Percentiles rank a stretch among this genome's conserved stretches.
Evolutionary conservation across 2,329 filamentous ascomycete species (phyloP).

Genomic region (Coniosporium tulheliwenetii): DNA sequence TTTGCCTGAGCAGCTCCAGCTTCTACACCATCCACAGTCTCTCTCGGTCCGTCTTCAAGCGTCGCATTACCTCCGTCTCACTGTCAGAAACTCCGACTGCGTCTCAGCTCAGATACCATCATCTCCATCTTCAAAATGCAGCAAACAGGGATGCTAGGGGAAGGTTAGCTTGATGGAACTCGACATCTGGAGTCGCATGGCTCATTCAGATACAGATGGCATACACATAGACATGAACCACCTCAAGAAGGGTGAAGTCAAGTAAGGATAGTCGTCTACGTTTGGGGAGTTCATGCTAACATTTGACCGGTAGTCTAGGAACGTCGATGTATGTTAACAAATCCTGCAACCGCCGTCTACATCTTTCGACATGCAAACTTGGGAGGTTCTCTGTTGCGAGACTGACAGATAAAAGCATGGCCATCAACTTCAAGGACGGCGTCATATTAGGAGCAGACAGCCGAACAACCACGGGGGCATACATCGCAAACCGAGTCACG

Average conservation of each 20-base stretch:
- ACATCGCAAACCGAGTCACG: slow-evolving; percentile 97
- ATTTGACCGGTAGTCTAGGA: slow-evolving; percentile 50
- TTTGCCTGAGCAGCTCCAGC: too few relatives aligned
- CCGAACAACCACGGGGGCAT: slow-evolving; percentile 90
- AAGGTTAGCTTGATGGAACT: slow-evolving; percentile 13
- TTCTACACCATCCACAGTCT: too few relatives aligned
- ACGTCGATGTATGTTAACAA: slow-evolving; percentile 70
- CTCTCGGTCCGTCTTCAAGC: too few relatives aligned
- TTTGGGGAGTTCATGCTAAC: slow-evolving; percentile 8
- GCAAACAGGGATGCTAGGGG: slow-evolving; percentile 22
- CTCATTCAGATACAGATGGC: slow-evolving; percentile 53
- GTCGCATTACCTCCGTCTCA: too few relatives aligned
- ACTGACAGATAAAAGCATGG: slow-evolving; percentile 51
- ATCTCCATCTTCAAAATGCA: too few relatives aligned
- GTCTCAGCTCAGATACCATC: too few relatives aligned
- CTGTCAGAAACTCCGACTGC: too few relatives aligned
- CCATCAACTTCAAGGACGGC: slow-evolving; percentile 95
- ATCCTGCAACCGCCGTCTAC: slow-evolving; percentile 6
- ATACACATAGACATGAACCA: slow-evolving; percentile 99
- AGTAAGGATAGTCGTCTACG: slow-evolving; percentile 45
- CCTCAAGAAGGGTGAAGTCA: slow-evolving; percentile 97
- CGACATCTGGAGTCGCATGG: background rate
- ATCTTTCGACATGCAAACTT: background rate
- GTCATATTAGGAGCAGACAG: slow-evolving; percentile 97
- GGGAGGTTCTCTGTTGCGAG: too few relatives aligned